Evolutionary conservation across 345 rosid genomes (phyloP).

Genomic region (Eucalyptus victrix): DNA sequence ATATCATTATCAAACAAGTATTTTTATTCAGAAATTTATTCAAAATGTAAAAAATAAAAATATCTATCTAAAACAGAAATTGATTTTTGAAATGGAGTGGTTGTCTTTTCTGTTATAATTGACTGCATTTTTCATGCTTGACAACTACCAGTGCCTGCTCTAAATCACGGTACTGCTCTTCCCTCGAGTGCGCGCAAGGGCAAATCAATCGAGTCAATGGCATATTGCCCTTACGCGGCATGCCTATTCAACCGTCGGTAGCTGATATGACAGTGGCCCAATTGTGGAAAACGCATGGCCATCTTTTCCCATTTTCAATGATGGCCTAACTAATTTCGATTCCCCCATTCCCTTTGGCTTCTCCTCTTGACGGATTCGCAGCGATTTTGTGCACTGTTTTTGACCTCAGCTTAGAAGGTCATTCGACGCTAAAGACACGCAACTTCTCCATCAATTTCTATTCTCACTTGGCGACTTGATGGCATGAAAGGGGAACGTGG

Average conservation of each 20-base stretch:
- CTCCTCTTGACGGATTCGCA: neutral
- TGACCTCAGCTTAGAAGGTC: neutral
- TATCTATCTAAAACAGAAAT: too few species aligned
- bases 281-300: neutral
- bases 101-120: neutral
- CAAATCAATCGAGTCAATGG: neutral
- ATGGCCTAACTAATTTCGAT: neutral
- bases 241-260: neutral
- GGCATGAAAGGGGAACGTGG: neutral
- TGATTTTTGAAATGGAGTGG: neutral
- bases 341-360: neutral
- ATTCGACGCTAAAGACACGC: neutral
- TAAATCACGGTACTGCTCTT: neutral
- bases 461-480: neutral
- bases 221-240: neutral
- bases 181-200: neutral
- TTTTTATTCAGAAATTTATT: too few species aligned
- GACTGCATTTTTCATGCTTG: neutral
- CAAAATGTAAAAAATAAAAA: too few species aligned
- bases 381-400: neutral
- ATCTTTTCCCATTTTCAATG: neutral
- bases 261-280: neutral
- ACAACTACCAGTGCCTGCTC: neutral
- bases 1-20: too few species aligned
- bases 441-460: neutral